Percentiles rank a stretch among this genome's conserved stretches.
Conservation (phyloP, 1,284 basidiomycete species). For the Ustilago lituana region DNA sequence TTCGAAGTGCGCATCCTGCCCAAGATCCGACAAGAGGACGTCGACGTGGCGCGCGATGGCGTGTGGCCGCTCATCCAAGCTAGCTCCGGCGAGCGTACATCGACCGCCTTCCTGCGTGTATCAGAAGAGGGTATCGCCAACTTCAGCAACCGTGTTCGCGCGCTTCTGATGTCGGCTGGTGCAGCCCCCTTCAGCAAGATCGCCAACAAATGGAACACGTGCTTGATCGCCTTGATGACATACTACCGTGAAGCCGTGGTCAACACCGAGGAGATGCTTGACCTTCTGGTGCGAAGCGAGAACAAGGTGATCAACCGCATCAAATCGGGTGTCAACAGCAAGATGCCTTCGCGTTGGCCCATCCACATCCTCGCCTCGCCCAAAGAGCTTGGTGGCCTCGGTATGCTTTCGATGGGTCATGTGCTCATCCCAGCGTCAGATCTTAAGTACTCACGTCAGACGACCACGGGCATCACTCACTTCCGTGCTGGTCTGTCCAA, state of each 20-base stretch:
- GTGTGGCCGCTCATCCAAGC: conserved; percentile 94
- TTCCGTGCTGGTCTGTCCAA: conserved; percentile 95
- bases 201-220: conserved; percentile 99
- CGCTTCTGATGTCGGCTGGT: conserved; percentile 98
- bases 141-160: conserved; percentile 75
- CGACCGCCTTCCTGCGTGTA: conserved; percentile 95
- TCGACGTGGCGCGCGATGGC: conserved; percentile 96
- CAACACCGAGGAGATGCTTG: conserved; percentile 87
- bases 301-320: conserved; percentile 86
- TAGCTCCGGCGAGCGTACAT: conserved; percentile 96
- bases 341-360: conserved; percentile 93
- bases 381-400: conserved; percentile 80
- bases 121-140: conserved; percentile 85
- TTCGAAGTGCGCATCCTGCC: conserved; percentile 98
- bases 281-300: conserved; percentile 66
- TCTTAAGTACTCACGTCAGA: conserved; percentile 97
- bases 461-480: conserved; percentile 86
- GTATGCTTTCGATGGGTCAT: conserved; percentile 99
- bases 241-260: conserved; percentile 99
- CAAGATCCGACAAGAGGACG: conserved; percentile 90
- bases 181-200: conserved; percentile 99
- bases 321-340: conserved; percentile 97
- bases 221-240: conserved; percentile 76
- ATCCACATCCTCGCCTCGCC: conserved; percentile 77
- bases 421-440: conserved; percentile 98